Percentiles rank a stretch among this genome's conserved stretches.
Evolutionary conservation across 2,329 filamentous ascomycete genomes (phyloP).

Genomic region (Xylariaceae sp.): DNA sequence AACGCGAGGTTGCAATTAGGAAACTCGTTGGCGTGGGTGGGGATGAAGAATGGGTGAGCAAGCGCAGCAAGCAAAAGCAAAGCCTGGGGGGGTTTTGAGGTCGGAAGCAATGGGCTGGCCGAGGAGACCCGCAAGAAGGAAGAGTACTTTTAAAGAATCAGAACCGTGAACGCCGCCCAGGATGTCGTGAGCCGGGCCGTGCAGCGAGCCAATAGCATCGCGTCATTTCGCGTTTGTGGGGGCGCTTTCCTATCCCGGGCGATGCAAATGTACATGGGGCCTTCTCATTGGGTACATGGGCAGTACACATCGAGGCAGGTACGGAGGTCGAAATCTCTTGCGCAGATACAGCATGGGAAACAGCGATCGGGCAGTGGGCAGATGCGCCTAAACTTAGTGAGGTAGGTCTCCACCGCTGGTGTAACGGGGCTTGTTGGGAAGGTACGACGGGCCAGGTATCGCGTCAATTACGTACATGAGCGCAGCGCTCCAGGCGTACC

Average conservation of each 20-base stretch:
- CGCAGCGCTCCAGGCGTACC: no score
- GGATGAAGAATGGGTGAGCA: not conserved
- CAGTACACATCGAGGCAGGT: not conserved
- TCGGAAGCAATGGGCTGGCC: not conserved
- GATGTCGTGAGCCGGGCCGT: not conserved
- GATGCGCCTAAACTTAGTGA: not conserved
- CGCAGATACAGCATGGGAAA: not conserved
- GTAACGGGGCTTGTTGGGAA: no score
- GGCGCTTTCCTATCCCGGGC: not conserved
- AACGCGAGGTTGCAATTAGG: not conserved
- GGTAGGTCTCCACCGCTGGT: not conserved
- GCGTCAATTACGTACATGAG: no score
- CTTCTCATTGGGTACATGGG: not conserved
- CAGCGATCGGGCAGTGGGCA: not conserved
- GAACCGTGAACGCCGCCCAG: not conserved
- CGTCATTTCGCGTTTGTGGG: not conserved
- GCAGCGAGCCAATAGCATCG: not conserved
- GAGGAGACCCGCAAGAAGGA: not conserved
- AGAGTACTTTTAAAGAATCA: not conserved
- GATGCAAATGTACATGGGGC: not conserved
- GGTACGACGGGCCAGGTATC: no score
- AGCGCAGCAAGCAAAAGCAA: not conserved
- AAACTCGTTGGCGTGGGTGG: not conserved
- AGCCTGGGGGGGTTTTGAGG: not conserved
- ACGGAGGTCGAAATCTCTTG: not conserved